Percentiles rank a stretch among this genome's conserved stretches.
These are phyloP conservation scores for Astrephomene gubernaculifera DNA, from an alignment of 139 green algal species.

Conservation along the genomic window DNA sequence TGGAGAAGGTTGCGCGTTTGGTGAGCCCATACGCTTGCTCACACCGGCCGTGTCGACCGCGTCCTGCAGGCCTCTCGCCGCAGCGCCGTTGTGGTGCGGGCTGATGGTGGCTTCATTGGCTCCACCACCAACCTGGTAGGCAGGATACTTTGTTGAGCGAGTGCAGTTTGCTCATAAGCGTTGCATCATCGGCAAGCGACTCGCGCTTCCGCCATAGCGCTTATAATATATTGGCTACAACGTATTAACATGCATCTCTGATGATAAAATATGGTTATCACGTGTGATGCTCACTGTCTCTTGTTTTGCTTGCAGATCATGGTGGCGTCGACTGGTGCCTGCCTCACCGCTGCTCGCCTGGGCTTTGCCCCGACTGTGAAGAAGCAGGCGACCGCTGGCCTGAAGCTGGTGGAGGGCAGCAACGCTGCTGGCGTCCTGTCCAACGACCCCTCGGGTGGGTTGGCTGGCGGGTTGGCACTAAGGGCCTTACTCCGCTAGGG, in stretches of 20 bases:
- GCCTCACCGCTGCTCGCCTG: conserved; percentile 89
- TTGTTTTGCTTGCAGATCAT: conserved; percentile 88
- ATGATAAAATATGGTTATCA: background rate
- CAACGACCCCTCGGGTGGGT: conserved; percentile 78
- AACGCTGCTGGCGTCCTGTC: conserved; percentile 70
- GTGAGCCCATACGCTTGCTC: no score
- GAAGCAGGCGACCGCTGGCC: conserved; percentile 70
- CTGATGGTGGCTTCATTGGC: conserved; percentile 81
- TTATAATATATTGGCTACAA: no score
- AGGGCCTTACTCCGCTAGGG: no score
- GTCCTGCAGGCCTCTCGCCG: conserved; percentile 34
- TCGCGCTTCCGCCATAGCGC: no score
- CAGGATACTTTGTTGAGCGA: no score
- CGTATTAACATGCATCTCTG: no score
- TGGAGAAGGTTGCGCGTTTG: no score
- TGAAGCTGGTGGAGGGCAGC: conserved; percentile 83
- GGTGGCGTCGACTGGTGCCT: conserved; percentile 81
- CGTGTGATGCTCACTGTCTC: background rate
- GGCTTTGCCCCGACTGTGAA: conserved; percentile 92
- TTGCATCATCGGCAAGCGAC: no score
- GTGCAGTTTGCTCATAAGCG: no score
- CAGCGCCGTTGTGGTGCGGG: conserved; percentile 66
- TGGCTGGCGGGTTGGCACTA: no score
- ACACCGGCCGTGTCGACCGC: no score
- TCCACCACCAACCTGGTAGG: conserved; percentile 82